Evolutionary conservation across 2,329 filamentous ascomycete genomes (phyloP), one percentile per base, ranked within the genome.

Genomic region (Monilinia fructigena): DNA sequence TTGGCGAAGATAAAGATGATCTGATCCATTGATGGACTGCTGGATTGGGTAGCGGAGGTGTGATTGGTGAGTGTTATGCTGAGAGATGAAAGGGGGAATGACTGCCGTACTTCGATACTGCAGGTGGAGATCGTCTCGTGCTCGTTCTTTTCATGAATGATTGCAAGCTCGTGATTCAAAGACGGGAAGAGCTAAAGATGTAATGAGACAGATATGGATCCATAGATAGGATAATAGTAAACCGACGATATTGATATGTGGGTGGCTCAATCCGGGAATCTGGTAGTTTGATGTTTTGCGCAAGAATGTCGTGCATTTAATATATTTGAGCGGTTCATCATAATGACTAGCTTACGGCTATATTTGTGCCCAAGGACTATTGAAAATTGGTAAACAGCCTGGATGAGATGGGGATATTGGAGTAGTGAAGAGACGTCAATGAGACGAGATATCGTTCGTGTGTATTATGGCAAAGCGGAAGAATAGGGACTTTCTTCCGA

Each of bases 191-290:
- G 20, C 4, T 20, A 12, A 59, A 48, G 28, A 35, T 48, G 48
- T 20, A 18, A 26, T 35, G 42, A 47, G 31, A 23, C 20, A 18
- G 14, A 35, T 11, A 10, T 6, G 12, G 11, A 35, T 35, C 2
- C 18, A 12, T 47, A 59, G 28, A 60, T 60, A 50, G 56, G 56
- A 60, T 60, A 50, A 60, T 60, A 23, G 48, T 18, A 23, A n/a
- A 38, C 50, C 56, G 20, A 38, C 23, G 28, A 50, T 60, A 26
- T 60, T 38, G 18, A 60, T 38, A 50, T 60, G 45, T 60, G 45
- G 8, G 28, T 23, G 23, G 58, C 58, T 60, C 58, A 60, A 60
- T 60, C 58, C 58, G n/a, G 58, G 58, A 60, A 50, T 60, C 58
- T 50, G 45, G 58, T 35, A 60, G 28, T 50, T 12, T 48, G 58